Conservation (phyloP, 2,329 filamentous ascomycete genomes). For the Neonectria faginata region DNA sequence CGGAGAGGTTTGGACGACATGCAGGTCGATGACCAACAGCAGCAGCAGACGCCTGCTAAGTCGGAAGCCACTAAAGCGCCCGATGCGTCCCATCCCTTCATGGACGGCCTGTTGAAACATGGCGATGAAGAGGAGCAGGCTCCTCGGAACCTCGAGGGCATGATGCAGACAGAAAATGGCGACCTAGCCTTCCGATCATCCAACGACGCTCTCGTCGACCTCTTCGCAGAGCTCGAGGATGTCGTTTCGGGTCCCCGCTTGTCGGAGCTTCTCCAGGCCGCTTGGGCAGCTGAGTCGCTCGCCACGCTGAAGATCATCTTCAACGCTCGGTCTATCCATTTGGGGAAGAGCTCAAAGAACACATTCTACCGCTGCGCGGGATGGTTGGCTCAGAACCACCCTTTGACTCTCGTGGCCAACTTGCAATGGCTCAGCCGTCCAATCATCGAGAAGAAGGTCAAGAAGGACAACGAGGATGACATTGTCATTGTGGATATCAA, state of each 20-base stretch:
- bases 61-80: constrained; percentile 4
- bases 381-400: constrained; percentile 68
- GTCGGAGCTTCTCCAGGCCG: constrained; percentile 55
- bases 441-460: constrained; percentile 65
- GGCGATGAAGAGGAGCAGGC: constrained; percentile 21
- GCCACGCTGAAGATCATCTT: constrained; percentile 70
- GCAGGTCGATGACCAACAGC: constrained; percentile 21
- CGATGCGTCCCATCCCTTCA: constrained; percentile 46
- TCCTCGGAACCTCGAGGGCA: constrained; percentile 50
- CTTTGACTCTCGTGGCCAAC: constrained; percentile 64
- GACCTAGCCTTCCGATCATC: constrained; percentile 63
- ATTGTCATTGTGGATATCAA: constrained; percentile 49
- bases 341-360: constrained; percentile 63
- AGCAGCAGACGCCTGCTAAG: not conserved
- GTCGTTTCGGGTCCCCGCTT: constrained; percentile 53
- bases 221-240: constrained; percentile 65
- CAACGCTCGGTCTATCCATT: constrained; percentile 70
- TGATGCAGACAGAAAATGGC: constrained; percentile 64
- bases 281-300: constrained; percentile 62
- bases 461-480: constrained; percentile 52
- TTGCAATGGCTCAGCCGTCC: constrained; percentile 67
- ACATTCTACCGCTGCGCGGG: constrained; percentile 66
- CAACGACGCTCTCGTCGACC: constrained; percentile 60
- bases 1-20: constrained; percentile 30
- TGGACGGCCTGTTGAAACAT: constrained; percentile 49